Evolutionary conservation across 2,329 filamentous ascomycete species (phyloP).

Genomic region (Beauveria sp.): DNA sequence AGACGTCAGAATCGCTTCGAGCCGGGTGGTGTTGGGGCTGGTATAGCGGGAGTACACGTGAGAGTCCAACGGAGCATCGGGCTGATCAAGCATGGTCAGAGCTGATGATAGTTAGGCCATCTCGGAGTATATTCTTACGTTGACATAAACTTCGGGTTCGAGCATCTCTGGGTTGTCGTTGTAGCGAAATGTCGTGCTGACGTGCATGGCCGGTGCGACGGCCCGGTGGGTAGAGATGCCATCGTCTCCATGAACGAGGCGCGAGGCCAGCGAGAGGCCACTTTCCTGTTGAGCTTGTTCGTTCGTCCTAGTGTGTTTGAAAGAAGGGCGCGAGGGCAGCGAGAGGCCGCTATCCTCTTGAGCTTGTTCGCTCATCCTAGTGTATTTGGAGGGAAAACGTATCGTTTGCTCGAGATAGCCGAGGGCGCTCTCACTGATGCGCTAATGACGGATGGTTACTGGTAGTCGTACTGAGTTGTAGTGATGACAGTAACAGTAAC

Average conservation of each 20-base stretch:
- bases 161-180: constrained; percentile 60
- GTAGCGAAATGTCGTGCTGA: constrained; percentile 89
- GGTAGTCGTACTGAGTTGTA: not conserved
- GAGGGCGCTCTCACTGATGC: no score
- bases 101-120: not conserved
- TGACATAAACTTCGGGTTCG: constrained; percentile 37
- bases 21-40: constrained; percentile 72
- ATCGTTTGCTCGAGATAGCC: not conserved
- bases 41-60: constrained; percentile 80
- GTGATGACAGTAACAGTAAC: not conserved
- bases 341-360: constrained; percentile 21
- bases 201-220: constrained; percentile 82
- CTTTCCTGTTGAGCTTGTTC: not conserved
- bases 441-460: not conserved
- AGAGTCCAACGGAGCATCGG: constrained; percentile 45
- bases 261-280: constrained; percentile 50
- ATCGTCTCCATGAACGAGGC: constrained; percentile 77
- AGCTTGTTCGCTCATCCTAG: not conserved
- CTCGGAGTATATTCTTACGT: constrained; percentile 37
- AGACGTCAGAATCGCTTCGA: constrained; percentile 73
- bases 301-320: constrained; percentile 37
- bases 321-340: constrained; percentile 64
- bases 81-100: constrained; percentile 25
- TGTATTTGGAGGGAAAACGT: not conserved
- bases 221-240: constrained; percentile 64